Evolutionary conservation across 768 basidiomycete genomes (phyloP).

Genomic region (Kwoniella botswanensis): DNA sequence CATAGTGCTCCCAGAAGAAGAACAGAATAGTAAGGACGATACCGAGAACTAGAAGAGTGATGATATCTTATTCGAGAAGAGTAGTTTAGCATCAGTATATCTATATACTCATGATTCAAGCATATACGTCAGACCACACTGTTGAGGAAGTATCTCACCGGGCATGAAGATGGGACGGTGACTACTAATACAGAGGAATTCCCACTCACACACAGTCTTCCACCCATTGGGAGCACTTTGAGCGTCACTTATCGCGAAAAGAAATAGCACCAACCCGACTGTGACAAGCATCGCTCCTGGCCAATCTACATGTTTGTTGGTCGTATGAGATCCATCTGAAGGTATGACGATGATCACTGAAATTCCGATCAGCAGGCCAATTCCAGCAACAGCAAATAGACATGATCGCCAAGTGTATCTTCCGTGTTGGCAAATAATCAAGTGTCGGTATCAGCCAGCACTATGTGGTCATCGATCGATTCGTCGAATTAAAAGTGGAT

Average conservation of each 20-base stretch:
- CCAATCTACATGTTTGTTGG: conserved; percentile 68
- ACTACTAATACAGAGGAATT: neutral
- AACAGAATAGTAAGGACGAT: conserved; percentile 67
- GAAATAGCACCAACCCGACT: conserved; percentile 69
- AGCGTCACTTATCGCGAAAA: conserved; percentile 75
- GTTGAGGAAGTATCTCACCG: too few species aligned
- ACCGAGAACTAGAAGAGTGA: conserved; percentile 70
- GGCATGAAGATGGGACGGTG: too few species aligned
- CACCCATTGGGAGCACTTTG: conserved; percentile 68
- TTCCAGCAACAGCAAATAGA: conserved; percentile 68
- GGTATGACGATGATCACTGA: conserved; percentile 70
- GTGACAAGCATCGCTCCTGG: conserved; percentile 73
- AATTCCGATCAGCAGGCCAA: conserved; percentile 65
- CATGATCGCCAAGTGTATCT: conserved; percentile 67
- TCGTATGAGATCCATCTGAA: conserved; percentile 61
- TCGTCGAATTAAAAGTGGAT: neutral
- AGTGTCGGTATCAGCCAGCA: too few species aligned
- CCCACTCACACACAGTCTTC: conserved; percentile 65
- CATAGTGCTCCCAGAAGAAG: conserved; percentile 69
- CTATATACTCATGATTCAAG: too few species aligned
- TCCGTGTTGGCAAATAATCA: too few species aligned
- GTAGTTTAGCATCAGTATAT: neutral
- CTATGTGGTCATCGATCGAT: too few species aligned
- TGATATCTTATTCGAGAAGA: conserved; percentile 64
- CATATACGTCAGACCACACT: too few species aligned